These are phyloP conservation scores for Phoma herbarum DNA, from an alignment of 2,329 filamentous ascomycete species.

Conservation along the genomic window DNA sequence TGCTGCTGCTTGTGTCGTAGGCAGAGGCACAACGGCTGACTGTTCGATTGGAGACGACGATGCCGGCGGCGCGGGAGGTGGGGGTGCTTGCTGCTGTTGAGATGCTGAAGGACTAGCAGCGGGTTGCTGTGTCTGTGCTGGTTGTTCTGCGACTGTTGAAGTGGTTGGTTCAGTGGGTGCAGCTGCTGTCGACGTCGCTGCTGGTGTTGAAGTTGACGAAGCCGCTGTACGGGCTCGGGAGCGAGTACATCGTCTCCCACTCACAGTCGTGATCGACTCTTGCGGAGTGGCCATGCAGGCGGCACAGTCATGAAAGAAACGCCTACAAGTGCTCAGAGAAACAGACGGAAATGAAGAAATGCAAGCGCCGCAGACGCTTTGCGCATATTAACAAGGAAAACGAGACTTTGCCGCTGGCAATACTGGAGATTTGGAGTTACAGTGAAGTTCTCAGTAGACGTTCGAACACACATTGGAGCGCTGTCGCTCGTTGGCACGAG, in stretches of 20 bases:
- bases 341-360: constrained; percentile 41
- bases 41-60: constrained; percentile 28
- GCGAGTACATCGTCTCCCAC: constrained; percentile 51
- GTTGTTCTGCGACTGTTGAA: constrained; percentile 32
- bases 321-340: constrained; percentile 40
- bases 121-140: constrained; percentile 36
- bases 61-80: constrained; percentile 26
- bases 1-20: constrained; percentile 37
- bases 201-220: constrained; percentile 33
- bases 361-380: constrained; percentile 45
- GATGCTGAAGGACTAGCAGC: constrained; percentile 25
- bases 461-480: constrained; percentile 41
- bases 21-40: constrained; percentile 25
- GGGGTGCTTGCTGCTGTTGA: constrained; percentile 25
- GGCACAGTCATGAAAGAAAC: constrained; percentile 44
- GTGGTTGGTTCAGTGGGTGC: constrained; percentile 33
- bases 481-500: constrained; percentile 48
- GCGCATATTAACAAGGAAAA: constrained; percentile 49
- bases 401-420: constrained; percentile 37
- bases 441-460: constrained; percentile 35
- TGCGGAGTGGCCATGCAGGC: constrained; percentile 52
- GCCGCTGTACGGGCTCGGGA: constrained; percentile 46
- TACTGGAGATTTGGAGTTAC: constrained; percentile 34
- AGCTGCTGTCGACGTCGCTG: constrained; percentile 26
- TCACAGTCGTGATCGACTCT: constrained; percentile 50